phyloP scores from a whole-genome alignment of 192 early-diverging fungal genomes.

The Rhizophagus clarus region DNA sequence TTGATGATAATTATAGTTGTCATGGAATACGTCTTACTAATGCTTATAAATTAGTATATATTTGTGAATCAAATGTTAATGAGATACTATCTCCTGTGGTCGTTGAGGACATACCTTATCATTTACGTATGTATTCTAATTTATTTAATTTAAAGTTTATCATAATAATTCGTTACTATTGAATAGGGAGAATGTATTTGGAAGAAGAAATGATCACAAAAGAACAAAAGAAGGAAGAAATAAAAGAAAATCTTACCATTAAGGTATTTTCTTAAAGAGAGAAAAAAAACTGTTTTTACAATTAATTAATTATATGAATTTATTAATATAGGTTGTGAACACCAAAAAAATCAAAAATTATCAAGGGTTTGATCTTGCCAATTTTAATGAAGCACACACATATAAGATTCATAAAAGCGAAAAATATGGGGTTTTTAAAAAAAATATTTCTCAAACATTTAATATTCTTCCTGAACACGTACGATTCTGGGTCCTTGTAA shows the following conservation, averaged over 20 bases:
- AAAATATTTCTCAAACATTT: slow-evolving; percentile 49
- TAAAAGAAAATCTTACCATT: slow-evolving; percentile 65
- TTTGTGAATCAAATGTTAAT: slow-evolving; percentile 76
- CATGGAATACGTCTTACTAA: slow-evolving; percentile 65
- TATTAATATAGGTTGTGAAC: slow-evolving; percentile 54
- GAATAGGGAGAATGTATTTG: slow-evolving; percentile 47
- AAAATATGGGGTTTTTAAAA: slow-evolving; percentile 60
- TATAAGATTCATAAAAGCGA: slow-evolving; percentile 62
- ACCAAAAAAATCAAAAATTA: slow-evolving; percentile 71
- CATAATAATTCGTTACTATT: neutral
- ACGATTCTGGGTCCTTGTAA: slow-evolving; percentile 85
- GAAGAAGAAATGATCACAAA: slow-evolving; percentile 61
- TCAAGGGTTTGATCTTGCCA: slow-evolving; percentile 85
- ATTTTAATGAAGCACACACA: slow-evolving; percentile 54
- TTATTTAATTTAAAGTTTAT: neutral
- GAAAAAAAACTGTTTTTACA: no score
- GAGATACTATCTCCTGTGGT: slow-evolving; percentile 68
- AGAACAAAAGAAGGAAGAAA: slow-evolving; percentile 67
- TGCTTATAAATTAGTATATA: slow-evolving; percentile 99
- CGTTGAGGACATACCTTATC: slow-evolving; percentile 76
- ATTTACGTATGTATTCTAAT: slow-evolving; percentile 56
- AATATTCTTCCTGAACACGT: slow-evolving; percentile 55
- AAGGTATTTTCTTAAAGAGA: slow-evolving; percentile 39
- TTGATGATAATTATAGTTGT: slow-evolving; percentile 97
- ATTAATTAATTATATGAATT: neutral